phyloP scores from a whole-genome alignment of 495 filamentous ascomycete species.

The Aspergillus nanangensis region DNA sequence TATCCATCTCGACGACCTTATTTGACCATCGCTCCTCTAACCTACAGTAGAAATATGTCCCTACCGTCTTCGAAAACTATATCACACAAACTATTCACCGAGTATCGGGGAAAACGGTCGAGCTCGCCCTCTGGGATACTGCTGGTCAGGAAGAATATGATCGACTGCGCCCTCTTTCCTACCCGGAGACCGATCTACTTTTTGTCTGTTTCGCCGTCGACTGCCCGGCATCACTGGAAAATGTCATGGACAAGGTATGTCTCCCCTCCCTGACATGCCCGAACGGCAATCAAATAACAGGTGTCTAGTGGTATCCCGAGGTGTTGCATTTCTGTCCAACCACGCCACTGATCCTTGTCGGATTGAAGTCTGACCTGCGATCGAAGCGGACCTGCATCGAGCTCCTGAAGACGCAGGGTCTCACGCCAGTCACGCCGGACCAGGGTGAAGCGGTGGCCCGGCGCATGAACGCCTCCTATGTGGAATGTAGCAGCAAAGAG shows the following conservation, averaged over 20 bases:
- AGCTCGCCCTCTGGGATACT: slow-evolving; percentile 97
- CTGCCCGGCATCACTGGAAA: slow-evolving; percentile 95
- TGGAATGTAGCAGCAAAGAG: slow-evolving; percentile 98
- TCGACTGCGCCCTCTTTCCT: slow-evolving; percentile 88
- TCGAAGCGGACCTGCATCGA: slow-evolving; percentile 93
- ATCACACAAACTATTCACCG: slow-evolving; percentile 92
- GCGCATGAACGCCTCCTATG: slow-evolving; percentile 91
- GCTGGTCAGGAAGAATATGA: slow-evolving; percentile 99
- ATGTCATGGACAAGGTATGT: slow-evolving; percentile 95
- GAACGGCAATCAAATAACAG: slow-evolving; percentile 13
- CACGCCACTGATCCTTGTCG: slow-evolving; percentile 90
- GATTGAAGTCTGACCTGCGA: slow-evolving; percentile 94
- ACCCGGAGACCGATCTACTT: slow-evolving; percentile 94
- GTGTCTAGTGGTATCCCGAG: slow-evolving; percentile 89
- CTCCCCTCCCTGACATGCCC: not conserved
- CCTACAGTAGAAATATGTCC: slow-evolving; percentile 88
- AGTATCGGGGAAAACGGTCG: slow-evolving; percentile 83
- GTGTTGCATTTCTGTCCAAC: slow-evolving; percentile 98
- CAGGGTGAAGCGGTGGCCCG: slow-evolving; percentile 83
- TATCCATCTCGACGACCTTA: not conserved
- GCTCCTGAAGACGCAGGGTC: slow-evolving; percentile 93
- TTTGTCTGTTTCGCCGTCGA: slow-evolving; percentile 99
- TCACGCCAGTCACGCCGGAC: slow-evolving; percentile 87
- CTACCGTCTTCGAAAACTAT: slow-evolving; percentile 99
- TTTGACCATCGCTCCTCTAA: slow-evolving; percentile 4